These are phyloP conservation scores for Suhomyces bribrorum DNA, from an alignment of 1,139 yeast genomes.

Conservation along the genomic window DNA sequence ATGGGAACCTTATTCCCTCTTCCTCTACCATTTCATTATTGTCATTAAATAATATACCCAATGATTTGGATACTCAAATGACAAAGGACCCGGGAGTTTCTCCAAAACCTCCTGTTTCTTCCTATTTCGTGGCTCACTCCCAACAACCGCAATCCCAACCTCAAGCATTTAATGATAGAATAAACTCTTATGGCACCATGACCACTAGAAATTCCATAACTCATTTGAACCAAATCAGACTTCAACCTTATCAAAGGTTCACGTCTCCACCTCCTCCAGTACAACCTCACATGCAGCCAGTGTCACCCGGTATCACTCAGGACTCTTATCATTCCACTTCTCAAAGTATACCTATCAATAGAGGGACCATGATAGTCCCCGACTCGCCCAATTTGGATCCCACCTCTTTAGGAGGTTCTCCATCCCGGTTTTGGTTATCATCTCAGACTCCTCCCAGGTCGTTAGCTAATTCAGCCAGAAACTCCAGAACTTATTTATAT, in stretches of 20 bases:
- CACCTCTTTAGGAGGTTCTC: conserved; percentile 55
- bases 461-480: conserved; percentile 24
- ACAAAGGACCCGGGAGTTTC: conserved; percentile 1
- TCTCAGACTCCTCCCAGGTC: conserved; percentile 54
- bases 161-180: conserved; percentile 21
- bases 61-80: conserved; percentile 12
- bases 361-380: conserved; percentile 30
- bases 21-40: conserved; percentile 55
- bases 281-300: conserved; percentile 4
- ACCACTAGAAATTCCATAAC: conserved; percentile 35
- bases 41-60: conserved; percentile 37
- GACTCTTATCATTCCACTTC: conserved; percentile 20
- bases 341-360: conserved; percentile 32
- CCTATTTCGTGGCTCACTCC: not conserved
- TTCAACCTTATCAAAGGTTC: conserved; percentile 40
- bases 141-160: conserved; percentile 11
- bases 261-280: conserved; percentile 32
- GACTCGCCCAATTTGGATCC: conserved; percentile 57
- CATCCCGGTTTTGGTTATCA: conserved; percentile 54
- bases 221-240: conserved; percentile 33
- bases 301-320: conserved; percentile 9
- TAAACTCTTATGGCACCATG: conserved; percentile 26
- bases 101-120: conserved; percentile 6
- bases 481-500: conserved; percentile 19
- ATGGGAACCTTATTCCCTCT: conserved; percentile 53